A percentile compares a stretch with the other conserved stretches of the same genome.
phyloP scores from a whole-genome alignment of 768 basidiomycete genomes.

The Serendipita indica region DNA sequence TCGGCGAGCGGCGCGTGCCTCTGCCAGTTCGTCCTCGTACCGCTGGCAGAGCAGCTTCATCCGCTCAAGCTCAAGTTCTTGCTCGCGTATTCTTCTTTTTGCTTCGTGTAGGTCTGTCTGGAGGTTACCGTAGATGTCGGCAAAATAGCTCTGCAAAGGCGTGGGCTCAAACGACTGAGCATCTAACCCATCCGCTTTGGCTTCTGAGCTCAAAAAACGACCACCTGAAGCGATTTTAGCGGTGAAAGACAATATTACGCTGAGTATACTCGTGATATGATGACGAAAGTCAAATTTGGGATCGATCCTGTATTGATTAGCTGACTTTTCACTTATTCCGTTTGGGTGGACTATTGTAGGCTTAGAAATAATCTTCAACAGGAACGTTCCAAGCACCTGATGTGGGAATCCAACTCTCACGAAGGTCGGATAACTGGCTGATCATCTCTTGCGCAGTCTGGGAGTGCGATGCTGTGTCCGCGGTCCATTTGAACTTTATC shows the following conservation, averaged over 20 bases:
- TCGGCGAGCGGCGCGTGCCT: background rate
- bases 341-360: background rate
- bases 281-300: background rate
- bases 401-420: no score
- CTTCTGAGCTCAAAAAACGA: background rate
- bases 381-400: no score
- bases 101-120: background rate
- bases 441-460: background rate
- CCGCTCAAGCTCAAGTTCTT: background rate
- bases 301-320: background rate
- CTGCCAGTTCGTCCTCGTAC: background rate
- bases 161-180: background rate
- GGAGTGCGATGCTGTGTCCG: background rate
- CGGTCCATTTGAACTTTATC: no score
- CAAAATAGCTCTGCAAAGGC: slow-evolving; percentile 3
- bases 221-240: background rate
- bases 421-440: background rate
- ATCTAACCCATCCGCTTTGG: background rate
- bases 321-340: background rate
- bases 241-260: background rate
- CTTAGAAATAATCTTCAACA: no score
- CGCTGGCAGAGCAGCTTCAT: background rate
- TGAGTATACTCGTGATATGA: slow-evolving; percentile 8
- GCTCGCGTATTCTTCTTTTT: background rate
- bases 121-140: slow-evolving; percentile 1